Conservation (phyloP, 305 asterid species). For the Fraxinus platypoda region DNA sequence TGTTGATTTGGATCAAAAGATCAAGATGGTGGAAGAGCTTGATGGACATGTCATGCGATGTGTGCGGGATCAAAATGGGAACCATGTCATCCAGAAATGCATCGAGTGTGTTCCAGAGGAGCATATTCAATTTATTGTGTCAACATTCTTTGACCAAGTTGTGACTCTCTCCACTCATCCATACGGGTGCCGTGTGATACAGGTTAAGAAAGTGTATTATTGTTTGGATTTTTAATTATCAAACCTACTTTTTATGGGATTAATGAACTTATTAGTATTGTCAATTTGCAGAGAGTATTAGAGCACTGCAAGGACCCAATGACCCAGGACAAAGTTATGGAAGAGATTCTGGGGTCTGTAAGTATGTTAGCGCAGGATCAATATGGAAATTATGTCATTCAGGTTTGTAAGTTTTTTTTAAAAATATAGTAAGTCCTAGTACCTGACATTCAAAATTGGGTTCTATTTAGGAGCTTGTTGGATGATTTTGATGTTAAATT, state of each 20-base stretch:
- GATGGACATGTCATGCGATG: slow-evolving; percentile 96
- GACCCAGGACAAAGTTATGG: slow-evolving; percentile 83
- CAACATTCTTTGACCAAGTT: slow-evolving; percentile 89
- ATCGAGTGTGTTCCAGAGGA: slow-evolving; percentile 95
- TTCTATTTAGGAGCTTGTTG: not conserved
- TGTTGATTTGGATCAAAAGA: slow-evolving; percentile 92
- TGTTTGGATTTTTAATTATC: not conserved
- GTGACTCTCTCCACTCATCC: slow-evolving; percentile 94
- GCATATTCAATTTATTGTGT: slow-evolving; percentile 74
- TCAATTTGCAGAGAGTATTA: slow-evolving; percentile 58
- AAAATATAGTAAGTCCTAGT: not conserved
- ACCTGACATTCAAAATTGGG: not conserved
- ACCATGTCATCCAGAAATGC: slow-evolving; percentile 96
- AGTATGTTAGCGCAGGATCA: slow-evolving; percentile 88
- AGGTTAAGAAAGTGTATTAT: slow-evolving; percentile 40
- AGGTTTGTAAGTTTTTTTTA: slow-evolving; percentile 40
- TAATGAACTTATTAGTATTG: not conserved
- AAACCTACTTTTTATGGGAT: not conserved
- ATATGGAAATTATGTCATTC: slow-evolving; percentile 82
- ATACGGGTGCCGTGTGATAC: slow-evolving; percentile 96
- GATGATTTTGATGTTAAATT: not conserved
- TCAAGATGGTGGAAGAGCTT: slow-evolving; percentile 92
- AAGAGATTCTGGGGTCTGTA: slow-evolving; percentile 69
- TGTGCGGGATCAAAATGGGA: slow-evolving; percentile 98
- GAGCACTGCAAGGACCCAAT: slow-evolving; percentile 63